Base-by-base conservation (phyloP, 805 yeast genomes). In the Huiozyma sinensis region DNA sequence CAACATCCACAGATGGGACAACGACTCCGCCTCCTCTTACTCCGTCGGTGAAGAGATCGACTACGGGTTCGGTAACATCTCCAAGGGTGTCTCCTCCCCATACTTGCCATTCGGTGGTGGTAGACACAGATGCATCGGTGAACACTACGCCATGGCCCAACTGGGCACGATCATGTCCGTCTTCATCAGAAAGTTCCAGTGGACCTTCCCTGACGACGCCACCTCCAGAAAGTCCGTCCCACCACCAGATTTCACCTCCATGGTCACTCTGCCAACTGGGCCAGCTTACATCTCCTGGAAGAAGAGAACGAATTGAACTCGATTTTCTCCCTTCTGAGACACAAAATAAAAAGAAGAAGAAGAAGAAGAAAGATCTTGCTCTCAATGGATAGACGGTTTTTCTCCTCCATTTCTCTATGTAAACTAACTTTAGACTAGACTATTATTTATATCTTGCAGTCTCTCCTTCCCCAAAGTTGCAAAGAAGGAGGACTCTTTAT, bases 81-180 rank as follows among this genome's bases (percentile, higher is more conserved):
- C 95, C 39, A 92, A 92, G 69, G 98, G 97, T 68, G 97, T 90
- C 43, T 71, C 85, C 30, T 86, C 96, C 37, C 95, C 97, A 47
- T 92, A 87, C 68, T 77, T 92, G 63, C 98, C 98, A 44, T 92
- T 92, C 59, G 98, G 98, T 55, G 98, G 97, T 66, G 98, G 98
- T 54, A 84, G 98, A 75, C 98, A 92, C 66, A 83, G 98, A 71
- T 92, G 98, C 70, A 90, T 92, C 59, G 98, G 98, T 63, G 98
- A 92, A 68, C 97, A 90, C 64, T 92, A 92, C 69, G 98, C 98
- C 28, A 86, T 81, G 65, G 79, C 82, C 53, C 98, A 92, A 72
- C 75, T 92, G 52, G 95, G 95, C 41, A 80, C 92, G 41, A 72
- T 92, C 48, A 70, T 92, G 59, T 67, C 85, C 34, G 76, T 87